These are phyloP conservation scores for Umbelopsis ramanniana DNA, from an alignment of 192 early-diverging fungal genomes.

Conservation along the genomic window DNA sequence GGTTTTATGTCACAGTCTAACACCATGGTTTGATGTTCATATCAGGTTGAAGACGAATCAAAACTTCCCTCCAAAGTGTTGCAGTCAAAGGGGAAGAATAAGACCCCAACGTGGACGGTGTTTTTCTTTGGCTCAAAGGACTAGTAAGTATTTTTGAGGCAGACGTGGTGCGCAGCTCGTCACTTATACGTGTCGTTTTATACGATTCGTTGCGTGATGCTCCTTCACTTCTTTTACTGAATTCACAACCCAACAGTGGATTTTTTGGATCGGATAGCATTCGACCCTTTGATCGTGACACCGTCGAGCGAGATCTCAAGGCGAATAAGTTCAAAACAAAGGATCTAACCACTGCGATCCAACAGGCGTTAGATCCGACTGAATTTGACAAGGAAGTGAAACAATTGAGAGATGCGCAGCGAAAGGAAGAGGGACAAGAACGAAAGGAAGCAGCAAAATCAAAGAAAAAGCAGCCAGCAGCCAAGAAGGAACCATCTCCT, in stretches of 20 bases:
- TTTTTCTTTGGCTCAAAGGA: slow-evolving; percentile 49
- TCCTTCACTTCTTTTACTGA: not conserved
- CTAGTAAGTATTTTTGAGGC: slow-evolving; percentile 42
- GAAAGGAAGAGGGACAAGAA: slow-evolving; percentile 27
- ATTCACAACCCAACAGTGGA: slow-evolving; percentile 28
- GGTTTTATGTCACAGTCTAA: not conserved
- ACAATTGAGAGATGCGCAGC: slow-evolving; percentile 4
- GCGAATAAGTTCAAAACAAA: slow-evolving; percentile 48
- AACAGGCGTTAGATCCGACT: slow-evolving; percentile 42
- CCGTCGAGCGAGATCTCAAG: slow-evolving; percentile 40
- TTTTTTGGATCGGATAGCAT: slow-evolving; percentile 47
- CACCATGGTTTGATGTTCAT: not conserved
- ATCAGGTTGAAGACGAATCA: slow-evolving; percentile 47
- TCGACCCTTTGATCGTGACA: slow-evolving; percentile 37
- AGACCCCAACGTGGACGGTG: slow-evolving; percentile 44
- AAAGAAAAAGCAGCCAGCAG: slow-evolving; percentile 15
- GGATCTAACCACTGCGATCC: slow-evolving; percentile 39
- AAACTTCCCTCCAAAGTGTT: slow-evolving; percentile 39
- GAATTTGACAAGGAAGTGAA: slow-evolving; percentile 24
- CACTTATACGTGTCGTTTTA: no score
- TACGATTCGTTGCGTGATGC: not conserved
- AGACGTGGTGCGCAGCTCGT: no score
- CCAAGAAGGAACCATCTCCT: slow-evolving; percentile 7
- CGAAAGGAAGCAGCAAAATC: slow-evolving; percentile 28
- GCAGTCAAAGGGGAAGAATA: slow-evolving; percentile 44